Evolutionary conservation across 257 asterid genomes (phyloP).

Genomic region (Solanum tarapatanum): DNA sequence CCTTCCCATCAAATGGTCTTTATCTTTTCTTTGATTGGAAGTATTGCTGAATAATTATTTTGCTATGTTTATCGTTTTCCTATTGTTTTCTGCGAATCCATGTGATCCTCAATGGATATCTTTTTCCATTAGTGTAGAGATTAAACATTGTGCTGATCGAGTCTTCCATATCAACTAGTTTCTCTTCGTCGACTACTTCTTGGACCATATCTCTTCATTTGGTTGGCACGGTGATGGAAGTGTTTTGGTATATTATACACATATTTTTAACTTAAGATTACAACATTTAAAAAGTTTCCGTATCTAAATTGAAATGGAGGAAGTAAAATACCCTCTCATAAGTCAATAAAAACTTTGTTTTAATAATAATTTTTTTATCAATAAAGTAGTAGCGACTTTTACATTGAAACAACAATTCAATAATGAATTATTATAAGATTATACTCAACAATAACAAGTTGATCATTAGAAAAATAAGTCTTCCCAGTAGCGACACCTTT

Average conservation of each 20-base stretch:
- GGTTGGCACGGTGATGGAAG: background rate
- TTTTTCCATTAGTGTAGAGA: background rate
- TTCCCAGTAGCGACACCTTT: constrained; percentile 21
- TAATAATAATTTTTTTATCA: background rate
- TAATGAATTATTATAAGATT: background rate
- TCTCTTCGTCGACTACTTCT: background rate
- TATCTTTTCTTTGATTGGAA: background rate
- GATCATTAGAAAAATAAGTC: constrained; percentile 7
- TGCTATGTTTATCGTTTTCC: background rate
- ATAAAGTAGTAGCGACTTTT: background rate
- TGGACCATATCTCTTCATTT: background rate
- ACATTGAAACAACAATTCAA: background rate
- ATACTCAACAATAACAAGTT: constrained; percentile 5
- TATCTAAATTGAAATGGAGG: background rate
- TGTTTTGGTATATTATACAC: background rate
- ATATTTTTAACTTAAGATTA: no score
- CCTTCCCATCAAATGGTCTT: background rate
- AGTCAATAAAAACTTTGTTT: background rate
- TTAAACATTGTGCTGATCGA: background rate
- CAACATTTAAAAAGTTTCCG: background rate
- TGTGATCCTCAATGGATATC: background rate
- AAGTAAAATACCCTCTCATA: no score
- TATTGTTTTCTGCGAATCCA: background rate
- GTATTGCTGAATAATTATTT: background rate
- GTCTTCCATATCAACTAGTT: background rate